These are phyloP conservation scores for Coemansia sp. DNA, from an alignment of 192 early-diverging fungal species.

Conservation along the genomic window DNA sequence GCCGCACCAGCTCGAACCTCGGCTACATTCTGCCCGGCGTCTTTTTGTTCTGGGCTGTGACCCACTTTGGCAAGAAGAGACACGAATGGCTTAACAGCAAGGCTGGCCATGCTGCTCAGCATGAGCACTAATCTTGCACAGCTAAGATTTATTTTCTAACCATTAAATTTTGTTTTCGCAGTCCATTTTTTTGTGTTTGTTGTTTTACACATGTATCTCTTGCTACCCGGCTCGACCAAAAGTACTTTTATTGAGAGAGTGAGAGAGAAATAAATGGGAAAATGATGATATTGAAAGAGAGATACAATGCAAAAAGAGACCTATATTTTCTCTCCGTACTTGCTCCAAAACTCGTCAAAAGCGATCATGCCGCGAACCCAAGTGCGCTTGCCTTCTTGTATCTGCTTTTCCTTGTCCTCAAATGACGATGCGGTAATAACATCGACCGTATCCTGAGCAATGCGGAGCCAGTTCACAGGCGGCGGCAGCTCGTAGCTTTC, in stretches of 20 bases:
- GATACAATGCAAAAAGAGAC: too few relatives aligned
- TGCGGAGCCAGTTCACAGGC: conserved; percentile 35
- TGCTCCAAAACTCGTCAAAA: conserved; percentile 31
- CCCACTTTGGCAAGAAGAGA: conserved; percentile 45
- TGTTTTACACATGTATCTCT: conserved; percentile 1
- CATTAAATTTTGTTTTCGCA: not conserved
- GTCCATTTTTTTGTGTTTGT: not conserved
- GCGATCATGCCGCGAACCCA: conserved; percentile 32
- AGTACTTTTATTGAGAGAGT: not conserved
- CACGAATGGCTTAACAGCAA: conserved; percentile 51
- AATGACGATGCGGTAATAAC: conserved; percentile 12
- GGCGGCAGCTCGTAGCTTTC: conserved; percentile 22
- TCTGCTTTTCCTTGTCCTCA: conserved; percentile 1
- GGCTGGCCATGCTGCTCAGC: conserved; percentile 41
- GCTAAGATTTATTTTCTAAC: not conserved
- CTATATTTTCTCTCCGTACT: conserved; percentile 1
- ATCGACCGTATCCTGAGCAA: conserved; percentile 25
- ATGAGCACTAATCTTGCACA: conserved; percentile 20
- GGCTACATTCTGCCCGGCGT: conserved; percentile 41
- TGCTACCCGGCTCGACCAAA: not conserved
- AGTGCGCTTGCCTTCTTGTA: conserved; percentile 3
- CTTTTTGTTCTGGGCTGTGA: conserved; percentile 44
- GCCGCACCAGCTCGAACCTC: conserved; percentile 40
- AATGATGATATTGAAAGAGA: too few relatives aligned
- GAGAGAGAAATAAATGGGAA: too few relatives aligned